phyloP scores from a whole-genome alignment of 2,329 filamentous ascomycete genomes.

The Alternaria gaisen region DNA sequence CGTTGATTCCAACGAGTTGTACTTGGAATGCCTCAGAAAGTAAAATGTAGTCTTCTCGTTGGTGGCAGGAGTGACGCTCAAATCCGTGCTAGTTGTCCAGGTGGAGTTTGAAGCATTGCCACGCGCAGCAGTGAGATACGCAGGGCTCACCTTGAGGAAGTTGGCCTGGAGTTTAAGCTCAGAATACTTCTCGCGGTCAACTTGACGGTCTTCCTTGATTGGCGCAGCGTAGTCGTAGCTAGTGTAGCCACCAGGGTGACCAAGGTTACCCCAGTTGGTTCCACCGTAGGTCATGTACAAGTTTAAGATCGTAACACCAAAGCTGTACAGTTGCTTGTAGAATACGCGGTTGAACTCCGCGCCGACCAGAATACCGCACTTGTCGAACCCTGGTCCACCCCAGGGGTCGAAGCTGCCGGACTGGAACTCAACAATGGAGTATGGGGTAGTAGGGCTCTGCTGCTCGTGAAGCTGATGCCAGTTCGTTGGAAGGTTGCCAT shows the following conservation, averaged over 20 bases:
- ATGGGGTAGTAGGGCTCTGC: constrained; percentile 72
- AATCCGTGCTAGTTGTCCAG: constrained; percentile 54
- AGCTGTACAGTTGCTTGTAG: constrained; percentile 77
- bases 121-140: constrained; percentile 65
- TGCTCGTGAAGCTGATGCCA: constrained; percentile 64
- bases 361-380: constrained; percentile 72
- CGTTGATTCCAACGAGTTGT: constrained; percentile 65
- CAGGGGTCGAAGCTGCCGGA: constrained; percentile 77
- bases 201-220: constrained; percentile 74
- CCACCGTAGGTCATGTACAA: constrained; percentile 83
- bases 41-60: constrained; percentile 69
- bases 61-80: constrained; percentile 70
- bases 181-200: constrained; percentile 78
- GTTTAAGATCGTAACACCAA: constrained; percentile 73
- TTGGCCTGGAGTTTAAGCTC: constrained; percentile 80
- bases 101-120: constrained; percentile 40
- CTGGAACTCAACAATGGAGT: constrained; percentile 73
- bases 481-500: constrained; percentile 63
- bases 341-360: constrained; percentile 81
- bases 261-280: constrained; percentile 78
- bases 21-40: constrained; percentile 71
- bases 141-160: constrained; percentile 76
- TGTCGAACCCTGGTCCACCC: constrained; percentile 74
- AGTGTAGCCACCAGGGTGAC: constrained; percentile 68
- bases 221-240: constrained; percentile 69